Percentiles rank a stretch among this genome's conserved stretches.
Evolutionary conservation across 805 yeast genomes (phyloP).

Genomic region (Cyberlindnera euphorbiae): DNA sequence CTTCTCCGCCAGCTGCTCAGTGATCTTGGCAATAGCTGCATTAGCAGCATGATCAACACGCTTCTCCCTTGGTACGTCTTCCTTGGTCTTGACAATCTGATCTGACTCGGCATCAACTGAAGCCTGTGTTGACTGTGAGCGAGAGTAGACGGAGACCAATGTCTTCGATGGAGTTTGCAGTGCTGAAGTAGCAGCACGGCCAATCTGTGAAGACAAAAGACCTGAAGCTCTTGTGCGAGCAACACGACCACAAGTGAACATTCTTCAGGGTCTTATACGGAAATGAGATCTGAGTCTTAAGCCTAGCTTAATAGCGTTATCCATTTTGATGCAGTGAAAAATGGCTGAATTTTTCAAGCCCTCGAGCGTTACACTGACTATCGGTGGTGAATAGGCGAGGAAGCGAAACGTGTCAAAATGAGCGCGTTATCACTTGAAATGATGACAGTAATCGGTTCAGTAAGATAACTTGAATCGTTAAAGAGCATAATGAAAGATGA

Average conservation of each 20-base stretch:
- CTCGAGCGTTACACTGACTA: no score
- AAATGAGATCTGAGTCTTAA: no score
- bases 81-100: no score
- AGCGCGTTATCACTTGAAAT: no score
- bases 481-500: no score
- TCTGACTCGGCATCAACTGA: background rate
- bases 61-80: background rate
- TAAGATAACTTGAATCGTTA: no score
- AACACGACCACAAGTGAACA: slow-evolving; percentile 3
- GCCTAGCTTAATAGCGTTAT: no score
- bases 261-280: background rate
- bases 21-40: slow-evolving; percentile 3
- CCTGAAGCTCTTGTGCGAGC: slow-evolving; percentile 2
- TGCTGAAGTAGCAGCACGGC: slow-evolving; percentile 1
- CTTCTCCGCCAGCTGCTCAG: slow-evolving; percentile 1
- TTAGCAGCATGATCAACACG: slow-evolving; percentile 1
- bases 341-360: no score
- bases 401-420: no score
- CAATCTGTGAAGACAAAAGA: background rate
- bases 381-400: no score
- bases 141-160: background rate
- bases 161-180: background rate
- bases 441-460: no score
- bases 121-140: background rate
- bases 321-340: no score